A percentile compares a stretch with the other conserved stretches of the same genome.
Evolutionary conservation across 805 yeast species (phyloP).

Genomic region (Sungouiella blattae): DNA sequence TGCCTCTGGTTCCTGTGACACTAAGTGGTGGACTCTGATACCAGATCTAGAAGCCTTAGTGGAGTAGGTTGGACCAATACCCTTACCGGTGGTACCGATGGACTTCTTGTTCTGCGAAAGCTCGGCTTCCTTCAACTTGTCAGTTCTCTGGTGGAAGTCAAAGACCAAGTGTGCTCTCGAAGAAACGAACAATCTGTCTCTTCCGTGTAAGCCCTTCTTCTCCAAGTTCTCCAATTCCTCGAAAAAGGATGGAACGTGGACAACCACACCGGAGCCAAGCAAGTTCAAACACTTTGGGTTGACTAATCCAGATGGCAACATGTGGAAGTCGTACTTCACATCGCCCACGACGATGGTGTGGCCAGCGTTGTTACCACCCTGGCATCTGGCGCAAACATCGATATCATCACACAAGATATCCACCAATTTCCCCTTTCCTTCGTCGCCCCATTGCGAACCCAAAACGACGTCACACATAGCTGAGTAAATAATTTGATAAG

Average conservation of each 20-base stretch:
- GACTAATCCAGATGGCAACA: constrained; percentile 97
- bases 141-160: constrained; percentile 97
- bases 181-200: constrained; percentile 78
- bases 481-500: constrained; percentile 6
- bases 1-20: constrained; percentile 81
- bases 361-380: constrained; percentile 99
- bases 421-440: constrained; percentile 97
- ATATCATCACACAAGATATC: constrained; percentile 92
- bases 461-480: constrained; percentile 90
- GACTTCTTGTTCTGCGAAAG: constrained; percentile 73
- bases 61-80: constrained; percentile 97
- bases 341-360: constrained; percentile 94
- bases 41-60: constrained; percentile 97
- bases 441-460: constrained; percentile 99
- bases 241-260: constrained; percentile 91
- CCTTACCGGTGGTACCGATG: constrained; percentile 98
- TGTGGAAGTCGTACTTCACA: constrained; percentile 93
- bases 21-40: constrained; percentile 92
- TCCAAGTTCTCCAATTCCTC: constrained; percentile 79
- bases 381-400: constrained; percentile 96
- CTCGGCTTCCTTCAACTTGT: constrained; percentile 91
- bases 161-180: constrained; percentile 95
- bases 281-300: constrained; percentile 87
- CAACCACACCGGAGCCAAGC: constrained; percentile 94
- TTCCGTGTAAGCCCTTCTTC: constrained; percentile 73